These are phyloP conservation scores for Biscogniauxia marginata DNA, from an alignment of 2,329 filamentous ascomycete genomes.

Conservation along the genomic window DNA sequence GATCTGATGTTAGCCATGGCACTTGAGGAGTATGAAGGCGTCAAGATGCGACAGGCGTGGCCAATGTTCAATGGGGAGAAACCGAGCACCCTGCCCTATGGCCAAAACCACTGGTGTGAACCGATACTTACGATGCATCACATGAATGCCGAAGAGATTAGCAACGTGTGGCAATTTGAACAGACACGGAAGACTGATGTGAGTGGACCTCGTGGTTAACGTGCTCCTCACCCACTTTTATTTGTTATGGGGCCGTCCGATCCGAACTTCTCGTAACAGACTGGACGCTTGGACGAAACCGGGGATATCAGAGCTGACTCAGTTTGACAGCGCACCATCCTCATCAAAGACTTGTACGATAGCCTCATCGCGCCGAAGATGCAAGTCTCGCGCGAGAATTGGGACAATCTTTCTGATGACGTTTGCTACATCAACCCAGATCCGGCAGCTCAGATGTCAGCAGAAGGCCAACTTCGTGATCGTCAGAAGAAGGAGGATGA, in stretches of 20 bases:
- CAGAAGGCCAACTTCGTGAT: slow-evolving; percentile 30
- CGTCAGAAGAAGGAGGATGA: slow-evolving; percentile 40
- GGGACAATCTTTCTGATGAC: slow-evolving; percentile 54
- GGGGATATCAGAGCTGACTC: slow-evolving; percentile 16
- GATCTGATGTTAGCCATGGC: slow-evolving; percentile 51
- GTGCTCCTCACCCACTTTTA: neutral
- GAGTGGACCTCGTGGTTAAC: slow-evolving; percentile 20
- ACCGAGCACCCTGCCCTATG: slow-evolving; percentile 49
- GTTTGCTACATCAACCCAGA: slow-evolving; percentile 43
- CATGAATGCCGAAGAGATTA: slow-evolving; percentile 52
- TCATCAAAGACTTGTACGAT: slow-evolving; percentile 50
- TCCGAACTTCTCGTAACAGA: no score
- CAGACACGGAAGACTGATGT: slow-evolving; percentile 45
- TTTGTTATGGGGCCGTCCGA: no score
- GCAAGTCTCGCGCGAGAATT: slow-evolving; percentile 42
- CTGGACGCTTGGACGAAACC: no score
- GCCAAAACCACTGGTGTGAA: slow-evolving; percentile 53
- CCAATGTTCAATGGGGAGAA: slow-evolving; percentile 59
- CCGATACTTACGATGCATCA: slow-evolving; percentile 58
- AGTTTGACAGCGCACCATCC: slow-evolving; percentile 38
- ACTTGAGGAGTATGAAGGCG: slow-evolving; percentile 43
- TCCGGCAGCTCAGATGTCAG: slow-evolving; percentile 34
- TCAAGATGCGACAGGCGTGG: slow-evolving; percentile 43
- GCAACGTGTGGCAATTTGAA: slow-evolving; percentile 52
- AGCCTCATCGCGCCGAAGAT: slow-evolving; percentile 47